Base-by-base conservation (phyloP, 2,329 filamentous ascomycete genomes). In the Cryphonectria japonica region DNA sequence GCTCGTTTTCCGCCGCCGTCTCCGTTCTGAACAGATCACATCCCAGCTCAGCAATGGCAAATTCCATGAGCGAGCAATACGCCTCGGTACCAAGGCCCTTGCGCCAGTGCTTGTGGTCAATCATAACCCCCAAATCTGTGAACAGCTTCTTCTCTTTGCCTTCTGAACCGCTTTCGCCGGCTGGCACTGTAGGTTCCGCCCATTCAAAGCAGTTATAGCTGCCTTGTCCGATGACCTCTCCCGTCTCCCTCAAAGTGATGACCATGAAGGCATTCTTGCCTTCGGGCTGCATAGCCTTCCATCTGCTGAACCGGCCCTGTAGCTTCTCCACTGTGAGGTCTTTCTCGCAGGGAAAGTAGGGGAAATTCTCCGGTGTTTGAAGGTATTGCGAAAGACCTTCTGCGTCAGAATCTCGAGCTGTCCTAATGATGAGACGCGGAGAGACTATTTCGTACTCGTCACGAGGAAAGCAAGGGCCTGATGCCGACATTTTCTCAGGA, bases 161-260 rank as follows among this genome's bases (percentile, higher is more conserved):
- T 7, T 39, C 46, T 7, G 16, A 8, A 32, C 11, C 34, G 9
- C 14, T 22, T 9, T 9, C 64, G 1, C 39, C 62, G 32, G 62
- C 14, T 29, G 39, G 16, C n/a, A 13, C 62, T 32, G 39, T 6
- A 9, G 62, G 4, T 37, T 65, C 62, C 16, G 32, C 32, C 62
- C 62, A 65, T 9, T 66, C 64, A 26, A 66, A 66, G 64, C 64
- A 66, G 32, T 66, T 66, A 22, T 66, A 66, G 64, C 46, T 54
- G 22, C 46, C 64, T 50, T 66, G 64, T 54, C 64, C 64, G 29
- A 66, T 54, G 46, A 59, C 34, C 34, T 57, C 64, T 14, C 46
- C 46, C 46, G 64, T 66, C 34, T 66, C 32, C 34, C 32, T 52
- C 46, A 66, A 37, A 22, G 26, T 26, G n/a, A 66, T 66, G 32